Base-by-base conservation (phyloP, 305 asterid genomes). In the Stenogyne calaminthoides region DNA sequence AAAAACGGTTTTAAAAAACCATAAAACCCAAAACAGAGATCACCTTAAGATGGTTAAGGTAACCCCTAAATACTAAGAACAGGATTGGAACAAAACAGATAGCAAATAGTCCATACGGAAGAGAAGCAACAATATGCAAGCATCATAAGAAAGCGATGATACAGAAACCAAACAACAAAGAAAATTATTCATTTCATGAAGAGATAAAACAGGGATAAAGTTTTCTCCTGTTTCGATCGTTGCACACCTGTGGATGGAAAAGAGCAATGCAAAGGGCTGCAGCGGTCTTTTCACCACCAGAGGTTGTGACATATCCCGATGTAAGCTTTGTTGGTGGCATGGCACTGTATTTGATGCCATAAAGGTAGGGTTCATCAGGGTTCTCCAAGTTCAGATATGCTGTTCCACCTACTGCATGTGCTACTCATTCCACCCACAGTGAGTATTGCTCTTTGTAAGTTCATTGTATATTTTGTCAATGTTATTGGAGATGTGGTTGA, bases 251-350 rank as follows among this genome's bases (percentile, higher is more conserved):
- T 90, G 99, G 81, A 92, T 91, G 72, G 99, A 77, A 68, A 95
- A 95, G 74, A 95, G 93, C 83, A 92, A 81, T 69, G 98, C 99
- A 80, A n/a, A 95, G 98, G 71, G 99, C 99, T 6, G 99, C 99
- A 55, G 92, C 99, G 5, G 98, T 95, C 83, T 94, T 95, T 80
- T 95, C 99, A 67, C 99, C 99, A 67, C 99, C 98, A 12, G 99
- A 95, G 52, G 90, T 71, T 88, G 96, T 27, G 96, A 80, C 99
- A 89, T 95, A 73, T 95, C 99, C 73, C 99, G 94, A 80, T 88
- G 93, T 40, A n/a, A 98, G 84, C 85, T 95, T 92, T 9, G 99
- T 92, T 64, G 99, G 99, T 44, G 98, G 99, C 99, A 95, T 95
- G 77, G 97, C 96, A 64, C 96, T 92, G 80, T 86, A 95, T 81